Conservation (phyloP, 2,329 filamentous ascomycete genomes). For the Pochonia chlamydosporia region DNA sequence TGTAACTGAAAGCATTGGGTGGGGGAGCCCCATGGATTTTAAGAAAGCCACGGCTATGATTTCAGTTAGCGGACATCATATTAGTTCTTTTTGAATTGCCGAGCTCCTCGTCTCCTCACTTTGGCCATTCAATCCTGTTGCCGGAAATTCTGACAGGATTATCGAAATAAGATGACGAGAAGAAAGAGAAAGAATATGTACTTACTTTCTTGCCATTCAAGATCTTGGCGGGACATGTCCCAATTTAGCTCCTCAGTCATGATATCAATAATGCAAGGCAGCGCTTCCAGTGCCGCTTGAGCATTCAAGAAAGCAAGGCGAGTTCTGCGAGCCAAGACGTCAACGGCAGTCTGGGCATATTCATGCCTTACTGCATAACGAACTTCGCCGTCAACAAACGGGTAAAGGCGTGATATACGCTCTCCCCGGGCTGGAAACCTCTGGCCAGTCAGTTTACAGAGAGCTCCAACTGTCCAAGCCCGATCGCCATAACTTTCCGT, state of each 20-base stretch:
- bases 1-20: slow-evolving; percentile 51
- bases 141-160: not conserved
- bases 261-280: slow-evolving; percentile 81
- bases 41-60: slow-evolving; percentile 51
- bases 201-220: slow-evolving; percentile 74
- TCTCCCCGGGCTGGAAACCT: slow-evolving; percentile 80
- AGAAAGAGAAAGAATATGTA: not conserved
- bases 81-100: not conserved
- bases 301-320: slow-evolving; percentile 87
- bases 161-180: slow-evolving; percentile 14
- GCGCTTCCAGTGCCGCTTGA: slow-evolving; percentile 79
- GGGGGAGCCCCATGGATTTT: slow-evolving; percentile 60
- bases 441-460: slow-evolving; percentile 69
- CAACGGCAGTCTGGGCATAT: slow-evolving; percentile 85
- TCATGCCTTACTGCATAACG: slow-evolving; percentile 82
- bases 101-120: no score
- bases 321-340: slow-evolving; percentile 80
- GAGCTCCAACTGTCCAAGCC: slow-evolving; percentile 81
- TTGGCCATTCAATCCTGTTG: not conserved
- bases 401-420: slow-evolving; percentile 74
- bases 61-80: not conserved
- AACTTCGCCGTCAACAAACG: slow-evolving; percentile 88
- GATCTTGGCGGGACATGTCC: slow-evolving; percentile 66
- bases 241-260: slow-evolving; percentile 82
- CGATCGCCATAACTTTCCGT: slow-evolving; percentile 85